A percentile compares a stretch with the other conserved stretches of the same genome.
Evolutionary conservation across 768 basidiomycete species (phyloP).

Genomic region (Sistotremastrum suecicum): DNA sequence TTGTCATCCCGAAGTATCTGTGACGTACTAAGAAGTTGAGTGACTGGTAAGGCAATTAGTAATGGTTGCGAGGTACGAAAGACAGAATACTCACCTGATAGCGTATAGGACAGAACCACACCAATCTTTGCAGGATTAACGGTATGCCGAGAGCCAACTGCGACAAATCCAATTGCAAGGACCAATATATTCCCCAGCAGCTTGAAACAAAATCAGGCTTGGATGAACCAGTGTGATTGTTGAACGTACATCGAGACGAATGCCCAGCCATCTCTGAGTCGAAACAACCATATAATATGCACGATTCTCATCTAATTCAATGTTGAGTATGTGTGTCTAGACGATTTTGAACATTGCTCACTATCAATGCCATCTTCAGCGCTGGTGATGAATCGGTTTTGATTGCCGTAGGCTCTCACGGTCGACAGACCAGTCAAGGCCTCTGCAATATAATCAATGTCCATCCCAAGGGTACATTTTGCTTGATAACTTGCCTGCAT

Average conservation of each 20-base stretch:
- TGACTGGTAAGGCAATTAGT: slow-evolving; percentile 1
- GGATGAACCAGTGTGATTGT: no score
- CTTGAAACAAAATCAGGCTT: no score
- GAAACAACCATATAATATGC: slow-evolving; percentile 14
- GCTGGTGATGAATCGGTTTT: neutral
- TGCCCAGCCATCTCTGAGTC: slow-evolving; percentile 16
- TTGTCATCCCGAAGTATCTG: neutral
- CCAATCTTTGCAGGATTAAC: slow-evolving; percentile 21
- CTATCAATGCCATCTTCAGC: neutral
- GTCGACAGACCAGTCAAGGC: slow-evolving; percentile 9
- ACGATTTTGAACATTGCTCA: slow-evolving; percentile 6
- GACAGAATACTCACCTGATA: slow-evolving; percentile 7
- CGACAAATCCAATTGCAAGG: slow-evolving; percentile 23
- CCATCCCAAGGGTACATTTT: no score
- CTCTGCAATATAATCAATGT: slow-evolving; percentile 2
- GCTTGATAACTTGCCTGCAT: slow-evolving; percentile 1
- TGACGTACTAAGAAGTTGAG: slow-evolving; percentile 6
- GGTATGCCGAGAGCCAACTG: slow-evolving; percentile 16
- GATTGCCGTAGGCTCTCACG: slow-evolving; percentile 10
- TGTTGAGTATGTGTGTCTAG: slow-evolving; percentile 16
- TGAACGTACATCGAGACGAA: slow-evolving; percentile 18
- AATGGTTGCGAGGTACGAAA: neutral
- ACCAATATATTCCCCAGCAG: slow-evolving; percentile 17
- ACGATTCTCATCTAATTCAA: slow-evolving; percentile 8
- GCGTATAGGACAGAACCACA: slow-evolving; percentile 21